Conservation (phyloP, 2,329 filamentous ascomycete species). For the Fusarium graminum region DNA sequence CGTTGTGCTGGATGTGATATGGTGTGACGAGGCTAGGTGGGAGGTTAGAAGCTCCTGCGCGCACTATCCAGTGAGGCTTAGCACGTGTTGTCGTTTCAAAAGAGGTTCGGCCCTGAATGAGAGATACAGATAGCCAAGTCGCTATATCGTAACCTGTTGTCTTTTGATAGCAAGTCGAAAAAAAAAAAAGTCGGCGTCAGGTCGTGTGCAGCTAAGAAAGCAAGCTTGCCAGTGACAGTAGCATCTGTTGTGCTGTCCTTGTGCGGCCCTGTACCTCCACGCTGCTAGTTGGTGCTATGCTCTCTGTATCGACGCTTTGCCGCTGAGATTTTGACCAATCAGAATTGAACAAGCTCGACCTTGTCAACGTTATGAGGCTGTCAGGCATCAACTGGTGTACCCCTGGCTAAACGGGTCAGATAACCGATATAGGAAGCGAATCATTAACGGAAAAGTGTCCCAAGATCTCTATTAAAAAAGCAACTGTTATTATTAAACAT, state of each 20-base stretch:
- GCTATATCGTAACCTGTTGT: constrained; percentile 16
- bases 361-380: constrained; percentile 40
- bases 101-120: not conserved
- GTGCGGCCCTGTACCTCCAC: constrained; percentile 39
- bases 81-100: constrained; percentile 32
- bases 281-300: constrained; percentile 38
- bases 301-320: constrained; percentile 38
- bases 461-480: constrained; percentile 7
- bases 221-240: constrained; percentile 38
- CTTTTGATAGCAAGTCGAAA: constrained; percentile 15
- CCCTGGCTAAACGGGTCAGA: constrained; percentile 33
- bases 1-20: constrained; percentile 28
- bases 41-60: constrained; percentile 30
- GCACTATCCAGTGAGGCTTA: constrained; percentile 23
- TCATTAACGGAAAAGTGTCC: constrained; percentile 6
- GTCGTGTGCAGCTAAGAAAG: constrained; percentile 35
- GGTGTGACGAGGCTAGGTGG: constrained; percentile 21
- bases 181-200: constrained; percentile 19
- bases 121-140: constrained; percentile 8
- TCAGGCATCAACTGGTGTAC: constrained; percentile 48
- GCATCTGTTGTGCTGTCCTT: constrained; percentile 39
- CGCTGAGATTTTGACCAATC: constrained; percentile 50
- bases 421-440: constrained; percentile 9
- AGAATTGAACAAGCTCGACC: constrained; percentile 21
- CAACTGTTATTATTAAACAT: not conserved